Percentiles rank a stretch among this genome's conserved stretches.
Conservation (phyloP, 139 green algal genomes). For the Chlorella sorokiniana region DNA sequence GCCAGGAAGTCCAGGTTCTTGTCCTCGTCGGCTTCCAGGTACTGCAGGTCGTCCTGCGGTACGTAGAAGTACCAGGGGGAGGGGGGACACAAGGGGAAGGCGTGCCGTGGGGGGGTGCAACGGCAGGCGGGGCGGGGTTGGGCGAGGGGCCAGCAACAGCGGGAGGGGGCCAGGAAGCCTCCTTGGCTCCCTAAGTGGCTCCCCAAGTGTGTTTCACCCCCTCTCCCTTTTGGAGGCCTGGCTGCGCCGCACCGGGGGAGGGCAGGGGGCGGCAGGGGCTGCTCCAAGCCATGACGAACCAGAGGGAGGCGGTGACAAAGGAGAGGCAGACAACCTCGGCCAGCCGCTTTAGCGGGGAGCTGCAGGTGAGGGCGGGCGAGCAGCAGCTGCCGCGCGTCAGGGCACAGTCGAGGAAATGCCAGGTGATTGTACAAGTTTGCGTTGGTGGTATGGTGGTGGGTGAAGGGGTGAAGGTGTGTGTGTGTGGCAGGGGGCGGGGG, state of each 20-base stretch:
- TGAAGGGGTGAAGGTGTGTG: too few species aligned
- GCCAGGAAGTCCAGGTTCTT: constrained; percentile 44
- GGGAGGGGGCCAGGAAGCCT: too few species aligned
- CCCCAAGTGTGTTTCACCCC: too few species aligned
- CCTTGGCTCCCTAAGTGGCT: too few species aligned
- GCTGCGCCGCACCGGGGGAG: not conserved
- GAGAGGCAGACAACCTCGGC: constrained; percentile 61
- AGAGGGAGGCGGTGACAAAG: constrained; percentile 55
- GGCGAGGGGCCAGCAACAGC: too few species aligned
- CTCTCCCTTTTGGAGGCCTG: too few species aligned
- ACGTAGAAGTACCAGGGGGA: not conserved
- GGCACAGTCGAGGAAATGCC: not conserved
- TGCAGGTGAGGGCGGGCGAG: constrained; percentile 46
- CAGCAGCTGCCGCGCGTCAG: not conserved
- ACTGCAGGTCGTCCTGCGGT: constrained; percentile 36
- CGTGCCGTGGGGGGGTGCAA: too few species aligned
- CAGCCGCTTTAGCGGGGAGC: constrained; percentile 36
- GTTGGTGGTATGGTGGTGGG: too few species aligned
- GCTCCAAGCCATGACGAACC: constrained; percentile 53
- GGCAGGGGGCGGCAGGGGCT: constrained; percentile 56
- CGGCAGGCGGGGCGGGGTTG: too few species aligned
- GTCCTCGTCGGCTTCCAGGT: constrained; percentile 41
- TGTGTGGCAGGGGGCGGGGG: too few species aligned
- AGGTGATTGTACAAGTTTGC: not conserved
- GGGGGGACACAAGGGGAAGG: too few species aligned